Evolutionary conservation across 1,284 basidiomycete genomes (phyloP), one percentile per base, ranked within the genome.

Genomic region (Laetiporus sulphureus): DNA sequence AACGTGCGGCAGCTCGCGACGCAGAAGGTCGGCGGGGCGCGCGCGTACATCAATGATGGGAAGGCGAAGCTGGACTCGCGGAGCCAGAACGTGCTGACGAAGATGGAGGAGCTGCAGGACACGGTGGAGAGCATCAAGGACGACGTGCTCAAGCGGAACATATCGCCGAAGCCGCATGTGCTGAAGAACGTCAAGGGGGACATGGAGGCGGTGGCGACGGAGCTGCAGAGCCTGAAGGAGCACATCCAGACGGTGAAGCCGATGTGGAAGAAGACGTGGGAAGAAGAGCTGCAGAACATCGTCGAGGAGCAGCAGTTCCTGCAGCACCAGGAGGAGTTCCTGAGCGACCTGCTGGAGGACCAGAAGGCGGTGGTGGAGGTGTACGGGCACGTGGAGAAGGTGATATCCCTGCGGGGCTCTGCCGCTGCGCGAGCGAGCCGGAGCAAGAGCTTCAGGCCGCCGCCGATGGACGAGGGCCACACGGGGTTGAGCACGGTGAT

Each of bases 201-300:
- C 52, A 76, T 98, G 39, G 72, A 75, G 13, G 66, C 73, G n/a
- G 79, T 86, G 15, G 73, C 76, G 18, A 64, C 69, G 13, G 84
- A 93, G 61, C 71, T 98, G 29, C 75, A 83, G 45, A 83, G 79
- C 50, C 71, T 99, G 40, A 80, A 83, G 52, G 79, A 84, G 49
- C 91, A 95, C 60, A 87, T 98, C 52, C 78, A 83, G 52, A 87
- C 88, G 3, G 79, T 96, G 55, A 93, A 90, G 58, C 93, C 95
- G 37, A 90, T 90, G 73, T 99, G 95, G 95, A 92, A 95, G 70
- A 92, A 95, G 73, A 97, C 94, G 19, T 99, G 95, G 95, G 90
- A 91, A 55, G 81, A 89, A 56, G 95, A 99, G 68, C 65, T 99
- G 60, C 88, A 92, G 68, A 91, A 92, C 52, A 94, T 99, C 46